Conservation (phyloP, 352 stramenopile species). For the Pythium sp. region DNA sequence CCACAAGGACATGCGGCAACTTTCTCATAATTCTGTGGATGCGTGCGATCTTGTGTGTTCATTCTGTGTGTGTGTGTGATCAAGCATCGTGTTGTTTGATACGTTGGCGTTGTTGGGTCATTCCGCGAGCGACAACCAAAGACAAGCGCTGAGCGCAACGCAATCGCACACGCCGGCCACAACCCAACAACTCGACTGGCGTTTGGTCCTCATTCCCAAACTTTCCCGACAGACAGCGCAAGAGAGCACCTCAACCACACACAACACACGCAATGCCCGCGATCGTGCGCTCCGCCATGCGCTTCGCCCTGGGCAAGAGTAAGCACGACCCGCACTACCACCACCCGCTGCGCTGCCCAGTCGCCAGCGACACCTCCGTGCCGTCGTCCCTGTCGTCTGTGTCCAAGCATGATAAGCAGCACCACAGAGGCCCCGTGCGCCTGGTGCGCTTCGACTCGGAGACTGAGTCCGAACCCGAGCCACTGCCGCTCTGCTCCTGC, state of each 20-base stretch:
- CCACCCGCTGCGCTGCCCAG: constrained; percentile 1
- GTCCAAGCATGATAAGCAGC: constrained; percentile 1
- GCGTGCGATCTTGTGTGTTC: too few species aligned
- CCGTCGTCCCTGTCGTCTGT: background rate
- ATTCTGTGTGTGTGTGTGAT: too few species aligned
- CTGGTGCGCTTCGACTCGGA: constrained; percentile 28
- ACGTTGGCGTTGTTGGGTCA: background rate
- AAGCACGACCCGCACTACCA: constrained; percentile 8
- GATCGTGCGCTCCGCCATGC: constrained; percentile 14
- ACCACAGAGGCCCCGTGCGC: background rate
- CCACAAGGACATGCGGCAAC: too few species aligned
- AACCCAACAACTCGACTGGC: background rate
- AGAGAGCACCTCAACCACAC: background rate
- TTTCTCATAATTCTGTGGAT: too few species aligned
- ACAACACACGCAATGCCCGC: constrained; percentile 8
- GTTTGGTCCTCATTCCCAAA: background rate
- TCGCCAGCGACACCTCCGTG: constrained; percentile 5
- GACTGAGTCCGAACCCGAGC: constrained; percentile 51
- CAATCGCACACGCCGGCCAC: background rate
- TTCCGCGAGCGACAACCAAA: background rate
- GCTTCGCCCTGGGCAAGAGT: constrained; percentile 19
- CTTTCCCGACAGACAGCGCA: background rate
- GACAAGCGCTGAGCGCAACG: background rate
- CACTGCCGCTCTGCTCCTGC: constrained; percentile 44
- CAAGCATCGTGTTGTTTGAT: background rate